A percentile compares a stretch with the other conserved stretches of the same genome.
Evolutionary conservation across 306 rosid genomes (phyloP).

Genomic region (Prinsepia uniflora): DNA sequence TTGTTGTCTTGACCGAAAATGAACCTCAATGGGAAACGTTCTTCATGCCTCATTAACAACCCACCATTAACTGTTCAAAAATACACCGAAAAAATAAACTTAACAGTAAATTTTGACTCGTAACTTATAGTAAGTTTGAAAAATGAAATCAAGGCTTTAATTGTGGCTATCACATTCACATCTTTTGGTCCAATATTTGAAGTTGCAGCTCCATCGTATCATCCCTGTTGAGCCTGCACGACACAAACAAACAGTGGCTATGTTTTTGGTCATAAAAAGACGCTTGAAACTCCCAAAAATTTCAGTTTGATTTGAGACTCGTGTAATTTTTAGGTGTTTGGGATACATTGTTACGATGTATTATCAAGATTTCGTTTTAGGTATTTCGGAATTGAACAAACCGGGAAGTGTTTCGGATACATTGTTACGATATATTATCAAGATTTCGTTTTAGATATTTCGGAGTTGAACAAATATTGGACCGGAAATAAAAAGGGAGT

Average conservation of each 20-base stretch:
- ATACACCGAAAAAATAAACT: background rate
- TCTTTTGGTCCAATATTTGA: background rate
- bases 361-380: too few relatives aligned
- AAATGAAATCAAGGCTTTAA: background rate
- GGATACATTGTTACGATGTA: too few relatives aligned
- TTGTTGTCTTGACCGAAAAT: background rate
- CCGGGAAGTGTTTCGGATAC: too few relatives aligned
- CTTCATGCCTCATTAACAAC: background rate
- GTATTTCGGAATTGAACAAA: too few relatives aligned
- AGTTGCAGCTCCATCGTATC: background rate
- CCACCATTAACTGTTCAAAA: background rate
- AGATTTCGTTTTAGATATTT: too few relatives aligned
- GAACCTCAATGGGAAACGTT: background rate
- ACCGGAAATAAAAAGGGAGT: too few relatives aligned
- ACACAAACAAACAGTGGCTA: slow-evolving; percentile 13
- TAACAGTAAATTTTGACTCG: slow-evolving; percentile 2
- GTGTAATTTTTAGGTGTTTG: too few relatives aligned
- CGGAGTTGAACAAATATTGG: too few relatives aligned
- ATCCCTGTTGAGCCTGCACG: slow-evolving; percentile 21
- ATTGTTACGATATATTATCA: too few relatives aligned
- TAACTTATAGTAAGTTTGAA: background rate
- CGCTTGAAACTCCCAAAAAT: slow-evolving; percentile 29
- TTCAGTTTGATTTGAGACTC: slow-evolving; percentile 5
- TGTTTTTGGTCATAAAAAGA: slow-evolving; percentile 47
- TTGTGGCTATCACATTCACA: background rate